Evolutionary conservation across 2,329 filamentous ascomycete species (phyloP), one percentile per base, ranked within the genome.

Genomic region (Botrytis tulipae): DNA sequence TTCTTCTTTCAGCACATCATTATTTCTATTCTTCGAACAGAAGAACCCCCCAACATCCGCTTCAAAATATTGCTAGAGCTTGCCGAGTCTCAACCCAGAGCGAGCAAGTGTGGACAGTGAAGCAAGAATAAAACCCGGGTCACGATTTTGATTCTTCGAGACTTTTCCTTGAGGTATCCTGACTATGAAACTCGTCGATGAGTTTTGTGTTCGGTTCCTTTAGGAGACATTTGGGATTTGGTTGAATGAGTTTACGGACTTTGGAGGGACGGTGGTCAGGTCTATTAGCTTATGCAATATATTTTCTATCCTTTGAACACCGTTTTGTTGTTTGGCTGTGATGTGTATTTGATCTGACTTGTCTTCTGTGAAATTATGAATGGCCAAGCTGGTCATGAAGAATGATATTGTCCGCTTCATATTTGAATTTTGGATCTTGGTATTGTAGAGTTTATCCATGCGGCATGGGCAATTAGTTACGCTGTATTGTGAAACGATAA

Each of bases 31-130:
- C 44, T n/a, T 61, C 59, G 29, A 68, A 37, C 48, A 42, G 42
- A 65, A 68, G 29, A 57, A 60, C 70, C 40, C 4, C 65, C 48
- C 32, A 51, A 57, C 65, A 57, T 68, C 48, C 48, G 79, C 80
- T 80, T 80, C 79, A 78, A 79, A 75, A 76, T 79, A 80, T 84
- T 84, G 86, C 86, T 88, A 88, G 86, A 88, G 86, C 86, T 84
- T 83, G 85, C 83, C 85, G 83, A 84, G 82, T 80, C 84, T 78
- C 82, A 79, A 79, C 82, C 82, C 82, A 86, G 85, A 84, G 83
- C 84, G 85, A 79, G 84, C 83, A 82, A 85, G 86, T 87, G 86
- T 88, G 85, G 86, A 88, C 84, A 84, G 79, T 82, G 86, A 87
- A 87, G 86, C 86, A 84, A 88, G 82, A 87, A 81, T 80, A 82